These are phyloP conservation scores for Talaromyces marneffei DNA, from an alignment of 2,329 filamentous ascomycete genomes.

Conservation along the genomic window DNA sequence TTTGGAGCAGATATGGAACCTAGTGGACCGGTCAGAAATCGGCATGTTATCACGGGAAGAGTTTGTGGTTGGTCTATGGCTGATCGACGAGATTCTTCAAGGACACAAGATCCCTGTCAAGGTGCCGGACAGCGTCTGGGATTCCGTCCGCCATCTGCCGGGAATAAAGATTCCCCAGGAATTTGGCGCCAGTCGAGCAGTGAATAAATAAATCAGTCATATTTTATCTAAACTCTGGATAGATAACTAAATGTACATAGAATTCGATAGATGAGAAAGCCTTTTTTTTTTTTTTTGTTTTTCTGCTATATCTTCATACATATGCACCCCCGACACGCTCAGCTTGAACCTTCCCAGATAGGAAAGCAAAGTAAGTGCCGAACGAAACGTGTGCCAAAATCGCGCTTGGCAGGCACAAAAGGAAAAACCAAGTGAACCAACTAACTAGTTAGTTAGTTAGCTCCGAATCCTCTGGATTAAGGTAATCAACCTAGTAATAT, in stretches of 20 bases:
- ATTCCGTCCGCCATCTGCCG: constrained; percentile 37
- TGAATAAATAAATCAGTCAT: not conserved
- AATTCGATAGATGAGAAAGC: not conserved
- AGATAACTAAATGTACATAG: not conserved
- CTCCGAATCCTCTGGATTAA: too few relatives aligned
- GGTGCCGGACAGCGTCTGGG: constrained; percentile 45
- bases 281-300: too few relatives aligned
- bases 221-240: not conserved
- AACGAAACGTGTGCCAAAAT: too few relatives aligned
- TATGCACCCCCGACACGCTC: not conserved
- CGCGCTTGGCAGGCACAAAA: not conserved
- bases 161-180: constrained; percentile 29
- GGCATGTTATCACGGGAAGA: constrained; percentile 40
- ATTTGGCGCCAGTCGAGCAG: not conserved
- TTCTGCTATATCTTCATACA: too few relatives aligned
- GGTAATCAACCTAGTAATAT: too few relatives aligned
- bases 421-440: not conserved
- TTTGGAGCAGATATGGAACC: constrained; percentile 43
- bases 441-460: too few relatives aligned
- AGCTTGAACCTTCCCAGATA: not conserved
- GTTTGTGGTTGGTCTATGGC: constrained; percentile 48
- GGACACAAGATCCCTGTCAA: constrained; percentile 43
- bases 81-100: constrained; percentile 45
- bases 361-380: not conserved
- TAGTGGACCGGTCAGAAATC: constrained; percentile 36